Base-by-base conservation (phyloP, 2,329 filamentous ascomycete species). In the Calonectria naviculata region DNA sequence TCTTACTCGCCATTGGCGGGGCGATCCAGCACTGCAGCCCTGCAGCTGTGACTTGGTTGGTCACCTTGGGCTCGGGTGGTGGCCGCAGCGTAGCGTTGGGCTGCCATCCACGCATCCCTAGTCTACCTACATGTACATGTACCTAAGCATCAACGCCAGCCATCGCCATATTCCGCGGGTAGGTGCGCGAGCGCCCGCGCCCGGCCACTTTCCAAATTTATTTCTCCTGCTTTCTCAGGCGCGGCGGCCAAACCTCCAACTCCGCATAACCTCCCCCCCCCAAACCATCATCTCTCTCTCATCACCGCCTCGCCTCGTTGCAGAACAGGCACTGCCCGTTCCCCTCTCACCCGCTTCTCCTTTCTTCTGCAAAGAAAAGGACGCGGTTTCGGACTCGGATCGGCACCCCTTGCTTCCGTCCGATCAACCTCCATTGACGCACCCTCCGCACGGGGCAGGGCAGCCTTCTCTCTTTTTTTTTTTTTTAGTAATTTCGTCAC, bases 331-430 rank as follows among this genome's bases (percentile, higher is more conserved):
- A 58, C 36, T 21, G 52, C 31, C 31, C 21, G 4, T 58, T 26
- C 52, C 31, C n/a, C 52, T 21, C 52, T 24, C 52, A 26, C 21
- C 52, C 52, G 34, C 52, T 38, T 58, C 36, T 38, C 13, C 38
- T 41, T 58, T 38, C 52, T 58, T 58, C 52, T 17, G 15, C 31
- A 26, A 21, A 38, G 36, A 56, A 58, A 38, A 58, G 52, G 34
- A n/a, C 52, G 46, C 44, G 72, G 74, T 74, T 74, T 73, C 72
- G 72, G 74, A 76, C 74, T 73, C 72, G 75, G 76, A 72, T 75
- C 70, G 74, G 74, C 72, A 63, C 68, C 67, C 75, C 72, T 70
- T 73, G 76, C 74, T 73, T 75, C 74, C 70, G 70, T 77, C 73
- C 75, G 65, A 71, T 67, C 72, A 77, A 28, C 78, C 73, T 73